Conservation (phyloP, 129 eudicot genomes). For the Calendula officinalis region DNA sequence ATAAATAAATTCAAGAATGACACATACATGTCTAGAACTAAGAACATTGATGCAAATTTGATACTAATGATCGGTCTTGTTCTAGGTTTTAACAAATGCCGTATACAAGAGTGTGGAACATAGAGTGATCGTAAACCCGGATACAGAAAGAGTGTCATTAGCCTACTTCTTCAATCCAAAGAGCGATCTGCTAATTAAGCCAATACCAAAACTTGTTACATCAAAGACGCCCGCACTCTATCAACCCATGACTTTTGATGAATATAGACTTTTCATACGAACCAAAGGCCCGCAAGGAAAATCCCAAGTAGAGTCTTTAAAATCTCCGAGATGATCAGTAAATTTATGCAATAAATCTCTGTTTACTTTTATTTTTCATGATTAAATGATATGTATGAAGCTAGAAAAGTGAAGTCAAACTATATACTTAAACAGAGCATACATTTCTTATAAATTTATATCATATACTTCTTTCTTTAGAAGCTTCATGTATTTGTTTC, state of each 20-base stretch:
- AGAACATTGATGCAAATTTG: too few species aligned
- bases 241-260: constrained; percentile 65
- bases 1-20: too few species aligned
- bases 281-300: constrained; percentile 75
- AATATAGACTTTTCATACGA: constrained; percentile 76
- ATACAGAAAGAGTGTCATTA: constrained; percentile 60
- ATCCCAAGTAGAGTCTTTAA: constrained; percentile 66
- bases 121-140: constrained; percentile 74
- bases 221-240: constrained; percentile 62
- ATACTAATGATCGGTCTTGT: not conserved
- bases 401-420: not conserved
- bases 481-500: too few species aligned
- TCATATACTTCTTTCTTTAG: not conserved
- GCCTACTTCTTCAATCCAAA: constrained; percentile 87
- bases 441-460: not conserved
- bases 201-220: constrained; percentile 55
- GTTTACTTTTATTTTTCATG: not conserved
- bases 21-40: too few species aligned
- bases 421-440: not conserved
- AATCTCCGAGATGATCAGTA: constrained; percentile 35
- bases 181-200: constrained; percentile 58
- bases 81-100: constrained; percentile 73
- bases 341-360: not conserved
- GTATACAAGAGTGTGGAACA: constrained; percentile 83
- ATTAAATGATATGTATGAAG: not conserved